Evolutionary conservation across 805 yeast genomes (phyloP).

Genomic region (Candida jianshihensis): DNA sequence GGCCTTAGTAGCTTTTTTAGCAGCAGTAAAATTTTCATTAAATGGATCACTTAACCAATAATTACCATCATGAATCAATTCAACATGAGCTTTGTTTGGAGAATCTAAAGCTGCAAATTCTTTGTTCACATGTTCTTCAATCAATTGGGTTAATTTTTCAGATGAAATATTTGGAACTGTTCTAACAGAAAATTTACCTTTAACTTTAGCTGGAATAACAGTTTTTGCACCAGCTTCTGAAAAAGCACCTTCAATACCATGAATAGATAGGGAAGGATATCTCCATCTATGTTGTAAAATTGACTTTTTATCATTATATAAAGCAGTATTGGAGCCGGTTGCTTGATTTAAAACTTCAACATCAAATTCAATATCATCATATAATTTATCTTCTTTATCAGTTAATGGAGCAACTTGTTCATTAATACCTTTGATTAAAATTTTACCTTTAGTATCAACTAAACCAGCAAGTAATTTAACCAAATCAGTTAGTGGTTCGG

Average conservation of each 20-base stretch:
- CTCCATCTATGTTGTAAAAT: constrained; percentile 99
- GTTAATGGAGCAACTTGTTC: constrained; percentile 96
- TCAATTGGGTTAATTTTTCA: constrained; percentile 68
- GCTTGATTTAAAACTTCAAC: constrained; percentile 82
- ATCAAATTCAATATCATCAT: constrained; percentile 80
- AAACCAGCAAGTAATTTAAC: constrained; percentile 68
- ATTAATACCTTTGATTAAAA: constrained; percentile 77
- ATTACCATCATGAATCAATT: constrained; percentile 87
- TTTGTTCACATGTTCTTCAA: constrained; percentile 59
- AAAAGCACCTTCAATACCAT: constrained; percentile 98
- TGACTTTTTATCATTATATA: constrained; percentile 70
- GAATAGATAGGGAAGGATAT: constrained; percentile 90
- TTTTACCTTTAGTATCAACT: constrained; percentile 78
- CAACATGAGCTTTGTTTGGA: constrained; percentile 66
- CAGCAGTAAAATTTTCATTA: constrained; percentile 90
- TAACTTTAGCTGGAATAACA: constrained; percentile 91
- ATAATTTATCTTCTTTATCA: constrained; percentile 66
- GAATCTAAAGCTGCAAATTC: constrained; percentile 64
- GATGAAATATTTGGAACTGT: constrained; percentile 94
- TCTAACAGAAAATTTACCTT: constrained; percentile 93
- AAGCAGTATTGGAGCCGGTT: constrained; percentile 78
- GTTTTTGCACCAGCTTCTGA: constrained; percentile 95
- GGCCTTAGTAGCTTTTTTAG: constrained; percentile 85
- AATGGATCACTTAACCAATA: constrained; percentile 96
- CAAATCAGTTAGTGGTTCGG: constrained; percentile 96